phyloP scores from a whole-genome alignment of 1,139 yeast genomes.

The Nadsonia starkeyi-henricii region DNA sequence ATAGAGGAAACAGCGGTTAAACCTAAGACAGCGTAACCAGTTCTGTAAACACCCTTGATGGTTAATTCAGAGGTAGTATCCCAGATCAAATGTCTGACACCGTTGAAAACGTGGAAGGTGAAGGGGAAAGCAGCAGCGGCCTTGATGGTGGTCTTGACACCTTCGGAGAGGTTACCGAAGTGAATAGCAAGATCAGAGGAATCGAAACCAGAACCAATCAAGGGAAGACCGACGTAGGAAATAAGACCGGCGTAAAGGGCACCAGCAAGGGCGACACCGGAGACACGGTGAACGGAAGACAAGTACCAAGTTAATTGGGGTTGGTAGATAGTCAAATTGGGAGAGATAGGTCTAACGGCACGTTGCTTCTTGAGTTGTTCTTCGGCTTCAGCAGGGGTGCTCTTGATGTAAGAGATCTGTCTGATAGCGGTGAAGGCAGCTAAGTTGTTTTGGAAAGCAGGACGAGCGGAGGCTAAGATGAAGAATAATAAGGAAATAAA shows the following conservation, averaged over 20 bases:
- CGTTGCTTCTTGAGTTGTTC: slow-evolving; percentile 70
- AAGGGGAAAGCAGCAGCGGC: slow-evolving; percentile 68
- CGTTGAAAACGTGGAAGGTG: slow-evolving; percentile 74
- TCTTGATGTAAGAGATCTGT: slow-evolving; percentile 39
- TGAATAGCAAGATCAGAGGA: slow-evolving; percentile 41
- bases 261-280: slow-evolving; percentile 73
- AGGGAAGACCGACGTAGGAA: slow-evolving; percentile 57
- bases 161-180: slow-evolving; percentile 41
- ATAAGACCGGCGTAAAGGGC: slow-evolving; percentile 61
- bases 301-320: slow-evolving; percentile 77
- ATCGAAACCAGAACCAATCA: slow-evolving; percentile 46
- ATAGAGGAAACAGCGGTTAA: slow-evolving; percentile 54
- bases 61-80: slow-evolving; percentile 71
- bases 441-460: slow-evolving; percentile 52
- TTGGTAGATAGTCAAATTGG: slow-evolving; percentile 78
- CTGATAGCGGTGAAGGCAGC: slow-evolving; percentile 41
- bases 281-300: slow-evolving; percentile 74
- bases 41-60: slow-evolving; percentile 76
- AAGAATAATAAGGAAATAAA: too few relatives aligned
- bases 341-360: slow-evolving; percentile 77
- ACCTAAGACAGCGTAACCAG: slow-evolving; percentile 77
- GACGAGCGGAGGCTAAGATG: slow-evolving; percentile 62
- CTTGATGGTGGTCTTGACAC: slow-evolving; percentile 50
- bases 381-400: slow-evolving; percentile 52
- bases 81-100: slow-evolving; percentile 89